Percentiles rank a stretch among this genome's conserved stretches.
Conservation (phyloP, 2,329 filamentous ascomycete genomes). For the Fusarium devonianum region DNA sequence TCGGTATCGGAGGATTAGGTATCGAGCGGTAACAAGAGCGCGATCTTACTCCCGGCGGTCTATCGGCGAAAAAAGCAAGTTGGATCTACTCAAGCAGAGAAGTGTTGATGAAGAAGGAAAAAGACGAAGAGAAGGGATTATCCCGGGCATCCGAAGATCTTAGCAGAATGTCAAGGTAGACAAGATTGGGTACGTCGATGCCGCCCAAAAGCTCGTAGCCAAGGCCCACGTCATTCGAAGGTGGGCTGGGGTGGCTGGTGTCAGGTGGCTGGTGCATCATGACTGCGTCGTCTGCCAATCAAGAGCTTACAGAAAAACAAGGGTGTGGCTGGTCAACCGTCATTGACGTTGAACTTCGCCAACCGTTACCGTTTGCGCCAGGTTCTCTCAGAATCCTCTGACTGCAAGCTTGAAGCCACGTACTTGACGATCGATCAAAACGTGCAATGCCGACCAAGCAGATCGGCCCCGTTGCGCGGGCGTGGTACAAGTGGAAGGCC, state of each 20-base stretch:
- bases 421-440: slow-evolving; percentile 14
- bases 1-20: slow-evolving; percentile 11
- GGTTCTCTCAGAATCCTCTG: slow-evolving; percentile 16
- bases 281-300: not conserved
- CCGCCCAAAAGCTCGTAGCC: slow-evolving; percentile 12
- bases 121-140: slow-evolving; percentile 7
- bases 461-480: slow-evolving; percentile 48
- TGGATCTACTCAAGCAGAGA: slow-evolving; percentile 1
- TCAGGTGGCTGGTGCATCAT: slow-evolving; percentile 7
- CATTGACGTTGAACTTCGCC: not conserved
- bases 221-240: slow-evolving; percentile 12
- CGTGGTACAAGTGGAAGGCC: slow-evolving; percentile 69
- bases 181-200: slow-evolving; percentile 19
- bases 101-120: slow-evolving; percentile 9
- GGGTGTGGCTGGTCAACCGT: no score
- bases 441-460: slow-evolving; percentile 47
- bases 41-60: slow-evolving; percentile 4
- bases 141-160: slow-evolving; percentile 32
- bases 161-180: slow-evolving; percentile 13
- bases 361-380: slow-evolving; percentile 24
- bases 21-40: slow-evolving; percentile 24
- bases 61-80: slow-evolving; percentile 3
- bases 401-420: no score
- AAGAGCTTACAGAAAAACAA: no score
- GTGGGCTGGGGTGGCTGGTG: slow-evolving; percentile 40